These are phyloP conservation scores for Aspergillus sp. DNA, from an alignment of 2,329 filamentous ascomycete genomes.

Conservation along the genomic window DNA sequence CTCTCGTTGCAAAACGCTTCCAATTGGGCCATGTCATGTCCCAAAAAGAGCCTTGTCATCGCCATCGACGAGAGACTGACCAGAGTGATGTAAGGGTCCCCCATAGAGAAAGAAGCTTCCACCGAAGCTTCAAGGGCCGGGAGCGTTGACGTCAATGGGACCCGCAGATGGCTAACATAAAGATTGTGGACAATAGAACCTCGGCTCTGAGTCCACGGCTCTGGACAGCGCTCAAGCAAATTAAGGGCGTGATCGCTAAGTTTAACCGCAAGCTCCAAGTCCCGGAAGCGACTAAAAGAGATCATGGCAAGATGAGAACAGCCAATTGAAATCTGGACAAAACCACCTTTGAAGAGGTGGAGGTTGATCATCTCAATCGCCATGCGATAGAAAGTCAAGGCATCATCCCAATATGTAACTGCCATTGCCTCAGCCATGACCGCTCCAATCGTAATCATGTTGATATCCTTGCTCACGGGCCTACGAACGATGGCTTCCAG, in stretches of 20 bases:
- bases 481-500: conserved; percentile 37
- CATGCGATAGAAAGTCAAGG: conserved; percentile 58
- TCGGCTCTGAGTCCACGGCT: conserved; percentile 54
- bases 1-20: conserved; percentile 57
- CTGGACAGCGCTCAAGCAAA: conserved; percentile 52
- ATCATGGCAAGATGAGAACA: conserved; percentile 59
- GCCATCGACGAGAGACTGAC: conserved; percentile 60
- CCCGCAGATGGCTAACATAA: conserved; percentile 60
- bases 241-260: conserved; percentile 53
- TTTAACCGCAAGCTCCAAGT: conserved; percentile 53
- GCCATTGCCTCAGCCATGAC: conserved; percentile 58
- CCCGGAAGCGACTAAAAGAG: conserved; percentile 56
- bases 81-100: conserved; percentile 57
- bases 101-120: conserved; percentile 55
- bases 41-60: conserved; percentile 54
- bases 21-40: conserved; percentile 57
- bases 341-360: conserved; percentile 54
- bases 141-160: conserved; percentile 51
- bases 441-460: conserved; percentile 47
- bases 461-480: conserved; percentile 42
- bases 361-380: conserved; percentile 57
- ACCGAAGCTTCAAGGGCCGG: conserved; percentile 53
- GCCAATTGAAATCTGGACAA: conserved; percentile 57
- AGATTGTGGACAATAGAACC: conserved; percentile 57
- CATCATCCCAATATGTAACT: conserved; percentile 60